phyloP scores from a whole-genome alignment of 495 filamentous ascomycete species.

The Penicillium verhagenii region DNA sequence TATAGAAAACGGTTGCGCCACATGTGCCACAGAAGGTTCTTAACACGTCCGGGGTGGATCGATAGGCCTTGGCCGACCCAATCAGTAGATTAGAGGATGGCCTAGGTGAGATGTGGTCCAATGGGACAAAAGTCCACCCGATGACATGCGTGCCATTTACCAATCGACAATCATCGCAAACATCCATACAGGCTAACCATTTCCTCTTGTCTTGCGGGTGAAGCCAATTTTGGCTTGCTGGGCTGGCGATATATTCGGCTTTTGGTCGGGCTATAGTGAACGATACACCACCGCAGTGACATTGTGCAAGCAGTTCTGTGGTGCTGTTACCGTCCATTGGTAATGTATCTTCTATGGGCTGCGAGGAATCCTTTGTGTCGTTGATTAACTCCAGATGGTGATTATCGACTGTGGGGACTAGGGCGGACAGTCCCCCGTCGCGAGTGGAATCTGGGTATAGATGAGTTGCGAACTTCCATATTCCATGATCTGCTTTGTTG shows the following conservation, averaged over 20 bases:
- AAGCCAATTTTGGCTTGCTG: slow-evolving; percentile 37
- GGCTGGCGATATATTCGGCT: slow-evolving; percentile 26
- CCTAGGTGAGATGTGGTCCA: slow-evolving; percentile 20
- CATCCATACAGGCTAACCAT: slow-evolving; percentile 40
- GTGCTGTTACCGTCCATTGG: background rate
- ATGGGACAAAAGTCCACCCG: slow-evolving; percentile 44
- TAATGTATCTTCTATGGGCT: background rate
- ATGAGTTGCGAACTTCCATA: slow-evolving; percentile 39
- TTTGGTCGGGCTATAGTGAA: slow-evolving; percentile 38
- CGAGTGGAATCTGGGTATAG: slow-evolving; percentile 42
- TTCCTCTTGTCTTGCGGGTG: slow-evolving; percentile 40
- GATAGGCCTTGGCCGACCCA: slow-evolving; percentile 47
- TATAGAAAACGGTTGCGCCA: slow-evolving; percentile 52
- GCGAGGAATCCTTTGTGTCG: slow-evolving; percentile 11
- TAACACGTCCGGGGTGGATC: slow-evolving; percentile 42
- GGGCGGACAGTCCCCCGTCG: slow-evolving; percentile 42
- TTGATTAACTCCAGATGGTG: slow-evolving; percentile 20
- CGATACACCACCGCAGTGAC: slow-evolving; percentile 51
- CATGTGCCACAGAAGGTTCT: slow-evolving; percentile 55
- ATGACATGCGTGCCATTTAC: slow-evolving; percentile 44
- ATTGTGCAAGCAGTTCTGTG: slow-evolving; percentile 33
- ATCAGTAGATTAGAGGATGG: slow-evolving; percentile 30
- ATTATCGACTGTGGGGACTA: slow-evolving; percentile 32
- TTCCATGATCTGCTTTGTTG: slow-evolving; percentile 18
- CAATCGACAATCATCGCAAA: slow-evolving; percentile 53